Conservation (phyloP, 306 rosid genomes). For the Trifolium pratense region DNA sequence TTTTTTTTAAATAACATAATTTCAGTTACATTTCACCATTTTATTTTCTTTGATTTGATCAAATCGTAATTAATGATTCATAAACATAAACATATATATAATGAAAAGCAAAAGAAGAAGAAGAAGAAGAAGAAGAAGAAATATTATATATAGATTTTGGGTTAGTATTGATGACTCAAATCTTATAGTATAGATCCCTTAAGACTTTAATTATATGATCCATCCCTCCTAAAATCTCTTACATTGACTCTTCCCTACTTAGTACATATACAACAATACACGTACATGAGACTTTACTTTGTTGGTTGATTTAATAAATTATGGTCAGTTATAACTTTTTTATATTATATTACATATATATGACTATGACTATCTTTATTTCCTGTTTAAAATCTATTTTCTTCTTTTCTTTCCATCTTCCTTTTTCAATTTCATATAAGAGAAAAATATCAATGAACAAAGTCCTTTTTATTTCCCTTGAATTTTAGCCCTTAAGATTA, state of each 20-base stretch:
- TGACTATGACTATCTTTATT: slow-evolving; percentile 32
- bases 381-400: slow-evolving; percentile 20
- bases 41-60: neutral
- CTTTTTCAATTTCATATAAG: neutral
- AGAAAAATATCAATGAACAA: slow-evolving; percentile 21
- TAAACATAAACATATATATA: neutral
- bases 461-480: slow-evolving; percentile 6
- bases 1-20: neutral
- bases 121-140: too few species aligned
- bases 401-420: slow-evolving; percentile 22
- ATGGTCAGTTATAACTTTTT: slow-evolving; percentile 34
- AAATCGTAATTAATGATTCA: neutral
- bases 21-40: slow-evolving; percentile 24
- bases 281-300: slow-evolving; percentile 40
- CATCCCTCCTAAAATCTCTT: slow-evolving; percentile 16
- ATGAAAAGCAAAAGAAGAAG: neutral
- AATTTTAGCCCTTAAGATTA: slow-evolving; percentile 2
- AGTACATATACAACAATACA: slow-evolving; percentile 10
- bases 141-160: neutral
- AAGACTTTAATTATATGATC: slow-evolving; percentile 5
- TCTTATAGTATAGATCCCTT: slow-evolving; percentile 24
- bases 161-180: neutral
- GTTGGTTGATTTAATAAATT: slow-evolving; percentile 33
- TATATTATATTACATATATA: slow-evolving; percentile 33
- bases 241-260: neutral